These are phyloP conservation scores for Pseudocercospora vitis DNA, from an alignment of 2,329 filamentous ascomycete genomes.

Conservation along the genomic window DNA sequence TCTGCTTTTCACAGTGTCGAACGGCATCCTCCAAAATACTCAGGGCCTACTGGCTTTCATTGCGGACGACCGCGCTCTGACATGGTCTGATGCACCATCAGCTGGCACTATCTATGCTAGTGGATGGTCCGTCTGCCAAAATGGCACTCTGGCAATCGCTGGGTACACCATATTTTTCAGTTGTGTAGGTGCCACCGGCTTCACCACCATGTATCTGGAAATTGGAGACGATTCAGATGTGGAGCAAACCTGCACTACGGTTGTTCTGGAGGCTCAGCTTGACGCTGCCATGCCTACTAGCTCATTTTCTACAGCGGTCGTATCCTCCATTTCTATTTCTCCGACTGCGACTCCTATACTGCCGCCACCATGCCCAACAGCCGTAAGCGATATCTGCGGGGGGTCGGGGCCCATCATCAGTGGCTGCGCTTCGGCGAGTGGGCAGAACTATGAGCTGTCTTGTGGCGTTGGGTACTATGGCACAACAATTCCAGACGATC, in stretches of 20 bases:
- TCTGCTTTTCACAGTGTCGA: not conserved
- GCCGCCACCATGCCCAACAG: conserved; percentile 9
- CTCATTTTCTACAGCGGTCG: not conserved
- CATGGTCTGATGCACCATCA: conserved; percentile 1
- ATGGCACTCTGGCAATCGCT: not conserved
- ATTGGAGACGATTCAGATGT: too few species aligned
- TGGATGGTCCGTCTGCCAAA: not conserved
- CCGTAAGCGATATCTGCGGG: conserved; percentile 10
- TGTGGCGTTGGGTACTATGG: conserved; percentile 15
- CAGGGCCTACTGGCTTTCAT: not conserved
- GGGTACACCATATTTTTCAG: not conserved
- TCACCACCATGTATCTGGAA: not conserved
- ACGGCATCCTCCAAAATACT: not conserved
- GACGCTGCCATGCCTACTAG: not conserved
- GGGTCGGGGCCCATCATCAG: not conserved
- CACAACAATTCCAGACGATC: conserved; percentile 13
- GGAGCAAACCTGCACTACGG: not conserved
- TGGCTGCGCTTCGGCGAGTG: conserved; percentile 10
- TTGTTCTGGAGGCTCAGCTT: not conserved
- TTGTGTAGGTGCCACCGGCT: not conserved
- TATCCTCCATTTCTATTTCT: not conserved
- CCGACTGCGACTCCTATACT: not conserved
- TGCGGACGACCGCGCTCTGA: not conserved
- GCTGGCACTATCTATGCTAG: not conserved
- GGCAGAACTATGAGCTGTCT: conserved; percentile 8